A percentile compares a stretch with the other conserved stretches of the same genome.
Evolutionary conservation across 2,329 filamentous ascomycete genomes (phyloP).

Genomic region (Teratosphaeriaceae sp.): DNA sequence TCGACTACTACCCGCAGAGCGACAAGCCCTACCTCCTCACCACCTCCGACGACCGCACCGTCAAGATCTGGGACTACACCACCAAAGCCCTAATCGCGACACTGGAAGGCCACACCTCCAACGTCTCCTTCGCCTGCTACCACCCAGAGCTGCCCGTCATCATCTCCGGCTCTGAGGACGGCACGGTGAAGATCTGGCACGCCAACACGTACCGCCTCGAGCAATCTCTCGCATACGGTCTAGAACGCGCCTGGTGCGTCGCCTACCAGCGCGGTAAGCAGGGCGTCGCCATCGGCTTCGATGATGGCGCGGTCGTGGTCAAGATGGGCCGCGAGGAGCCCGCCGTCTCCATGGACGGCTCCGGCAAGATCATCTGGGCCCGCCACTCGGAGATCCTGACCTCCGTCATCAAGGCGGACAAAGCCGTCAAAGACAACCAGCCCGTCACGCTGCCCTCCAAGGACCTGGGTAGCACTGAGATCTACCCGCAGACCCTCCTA

Average conservation of each 20-base stretch:
- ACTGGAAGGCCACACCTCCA: conserved; percentile 93
- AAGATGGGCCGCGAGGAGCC: conserved; percentile 97
- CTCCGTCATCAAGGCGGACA: conserved; percentile 87
- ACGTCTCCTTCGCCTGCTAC: conserved; percentile 96
- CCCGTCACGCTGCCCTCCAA: conserved; percentile 84
- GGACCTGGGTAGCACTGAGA: conserved; percentile 91
- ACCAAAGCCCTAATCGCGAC: conserved; percentile 96
- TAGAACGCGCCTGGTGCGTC: conserved; percentile 97
- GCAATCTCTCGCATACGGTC: conserved; percentile 89
- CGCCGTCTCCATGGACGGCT: conserved; percentile 93
- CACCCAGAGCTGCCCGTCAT: conserved; percentile 96
- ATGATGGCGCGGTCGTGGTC: conserved; percentile 94
- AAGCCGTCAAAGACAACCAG: conserved; percentile 77
- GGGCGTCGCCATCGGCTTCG: conserved; percentile 90
- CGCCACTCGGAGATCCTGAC: conserved; percentile 93
- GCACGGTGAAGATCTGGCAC: conserved; percentile 97
- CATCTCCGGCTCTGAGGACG: conserved; percentile 95
- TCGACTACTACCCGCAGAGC: conserved; percentile 72
- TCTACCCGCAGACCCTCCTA: conserved; percentile 88
- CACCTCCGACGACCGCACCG: conserved; percentile 90
- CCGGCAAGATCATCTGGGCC: conserved; percentile 94
- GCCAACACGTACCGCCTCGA: conserved; percentile 95
- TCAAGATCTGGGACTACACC: conserved; percentile 99
- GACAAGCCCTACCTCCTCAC: conserved; percentile 84
- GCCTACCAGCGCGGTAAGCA: conserved; percentile 92